phyloP scores from a whole-genome alignment of 176 grass and related monocot genomes.

The Musa acuminata region DNA sequence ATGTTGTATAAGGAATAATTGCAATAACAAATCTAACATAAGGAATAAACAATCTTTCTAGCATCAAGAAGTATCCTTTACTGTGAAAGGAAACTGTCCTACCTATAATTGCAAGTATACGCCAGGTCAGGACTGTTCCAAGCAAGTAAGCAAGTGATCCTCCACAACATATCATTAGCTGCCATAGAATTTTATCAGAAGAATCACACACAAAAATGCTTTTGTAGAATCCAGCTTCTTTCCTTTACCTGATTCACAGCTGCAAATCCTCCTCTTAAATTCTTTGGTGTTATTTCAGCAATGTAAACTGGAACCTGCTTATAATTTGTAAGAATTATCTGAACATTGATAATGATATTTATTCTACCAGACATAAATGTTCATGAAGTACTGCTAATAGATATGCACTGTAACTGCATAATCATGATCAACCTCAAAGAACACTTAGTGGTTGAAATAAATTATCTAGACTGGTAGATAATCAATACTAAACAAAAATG shows the following conservation, averaged over 20 bases:
- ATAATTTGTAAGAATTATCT: neutral
- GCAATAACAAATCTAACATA: too few relatives aligned
- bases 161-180: conserved; percentile 89
- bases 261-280: conserved; percentile 72
- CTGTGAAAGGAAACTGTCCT: neutral
- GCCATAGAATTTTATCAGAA: conserved; percentile 11
- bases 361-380: neutral
- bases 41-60: too few relatives aligned
- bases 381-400: neutral
- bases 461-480: too few relatives aligned
- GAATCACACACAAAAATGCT: neutral
- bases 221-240: conserved; percentile 3
- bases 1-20: too few relatives aligned
- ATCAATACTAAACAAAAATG: too few relatives aligned
- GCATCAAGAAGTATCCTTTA: neutral
- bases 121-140: conserved; percentile 60
- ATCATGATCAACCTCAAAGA: neutral
- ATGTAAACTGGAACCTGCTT: conserved; percentile 78
- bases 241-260: conserved; percentile 60
- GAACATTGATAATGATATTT: conserved; percentile 13
- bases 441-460: too few relatives aligned
- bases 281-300: conserved; percentile 85
- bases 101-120: conserved; percentile 64
- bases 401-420: neutral
- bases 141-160: conserved; percentile 51